Percentiles rank a stretch among this genome's conserved stretches.
phyloP scores from a whole-genome alignment of 2,329 filamentous ascomycete genomes.

The Geosmithia morbida region DNA sequence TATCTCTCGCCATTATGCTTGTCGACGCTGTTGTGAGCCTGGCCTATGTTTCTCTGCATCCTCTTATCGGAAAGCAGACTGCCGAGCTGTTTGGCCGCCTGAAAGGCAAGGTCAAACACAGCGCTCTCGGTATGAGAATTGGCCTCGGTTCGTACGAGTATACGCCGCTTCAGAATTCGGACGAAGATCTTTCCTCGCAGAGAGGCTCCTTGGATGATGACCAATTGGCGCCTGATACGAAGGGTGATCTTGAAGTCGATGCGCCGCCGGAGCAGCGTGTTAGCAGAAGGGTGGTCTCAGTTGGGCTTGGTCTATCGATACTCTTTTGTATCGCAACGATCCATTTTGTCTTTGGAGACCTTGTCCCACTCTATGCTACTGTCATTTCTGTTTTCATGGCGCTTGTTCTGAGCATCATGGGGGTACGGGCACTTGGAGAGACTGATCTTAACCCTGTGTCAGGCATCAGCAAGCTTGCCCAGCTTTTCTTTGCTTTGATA shows the following conservation, averaged over 20 bases:
- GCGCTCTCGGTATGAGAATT: conserved; percentile 9
- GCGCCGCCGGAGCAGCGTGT: conserved; percentile 76
- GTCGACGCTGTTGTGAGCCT: conserved; percentile 84
- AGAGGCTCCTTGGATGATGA: conserved; percentile 1
- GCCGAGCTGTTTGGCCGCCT: conserved; percentile 1
- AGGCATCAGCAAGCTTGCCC: conserved; percentile 91
- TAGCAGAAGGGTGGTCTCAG: conserved; percentile 50
- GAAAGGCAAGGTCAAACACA: conserved; percentile 6
- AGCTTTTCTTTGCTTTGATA: conserved; percentile 85
- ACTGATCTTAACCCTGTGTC: conserved; percentile 95
- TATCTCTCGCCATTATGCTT: conserved; percentile 92
- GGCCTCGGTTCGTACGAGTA: conserved; percentile 9
- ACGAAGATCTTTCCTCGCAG: conserved; percentile 3
- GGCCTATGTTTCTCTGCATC: conserved; percentile 58
- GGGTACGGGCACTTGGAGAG: conserved; percentile 55
- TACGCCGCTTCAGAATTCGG: conserved; percentile 6
- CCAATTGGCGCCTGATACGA: not conserved
- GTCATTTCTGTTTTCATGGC: conserved; percentile 73
- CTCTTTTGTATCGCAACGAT: conserved; percentile 69
- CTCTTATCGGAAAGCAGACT: conserved; percentile 22
- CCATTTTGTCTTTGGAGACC: conserved; percentile 65
- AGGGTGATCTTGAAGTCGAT: conserved; percentile 40
- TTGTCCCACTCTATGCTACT: conserved; percentile 67
- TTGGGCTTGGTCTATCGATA: conserved; percentile 67
- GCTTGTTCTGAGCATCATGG: conserved; percentile 63